Evolutionary conservation across 2,329 filamentous ascomycete species (phyloP).

Genomic region (Colletotrichum siamense): DNA sequence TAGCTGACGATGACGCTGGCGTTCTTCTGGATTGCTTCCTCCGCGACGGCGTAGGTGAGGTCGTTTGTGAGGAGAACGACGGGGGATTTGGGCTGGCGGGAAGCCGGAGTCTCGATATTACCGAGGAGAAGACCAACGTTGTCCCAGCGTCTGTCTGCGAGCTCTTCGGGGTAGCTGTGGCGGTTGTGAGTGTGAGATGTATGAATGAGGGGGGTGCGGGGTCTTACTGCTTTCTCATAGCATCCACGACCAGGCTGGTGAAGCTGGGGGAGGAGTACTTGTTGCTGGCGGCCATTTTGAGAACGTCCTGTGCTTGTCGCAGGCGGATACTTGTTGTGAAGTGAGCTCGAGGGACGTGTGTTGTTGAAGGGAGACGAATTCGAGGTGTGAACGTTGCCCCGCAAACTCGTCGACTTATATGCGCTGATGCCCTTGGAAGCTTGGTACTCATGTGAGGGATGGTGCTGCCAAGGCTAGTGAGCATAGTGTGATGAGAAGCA

Average conservation of each 20-base stretch:
- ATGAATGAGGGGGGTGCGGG: neutral
- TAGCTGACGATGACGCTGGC: constrained; percentile 88
- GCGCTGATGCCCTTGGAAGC: constrained; percentile 8
- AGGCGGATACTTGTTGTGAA: neutral
- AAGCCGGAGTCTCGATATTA: constrained; percentile 40
- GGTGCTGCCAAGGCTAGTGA: neutral
- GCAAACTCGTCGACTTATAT: constrained; percentile 19
- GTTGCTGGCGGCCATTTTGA: constrained; percentile 2
- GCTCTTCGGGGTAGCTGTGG: constrained; percentile 80
- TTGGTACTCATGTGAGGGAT: neutral
- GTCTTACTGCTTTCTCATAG: constrained; percentile 80
- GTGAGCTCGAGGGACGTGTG: neutral
- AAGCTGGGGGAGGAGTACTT: constrained; percentile 38
- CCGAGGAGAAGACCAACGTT: constrained; percentile 85
- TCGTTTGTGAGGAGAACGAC: constrained; percentile 77
- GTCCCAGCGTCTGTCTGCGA: constrained; percentile 92
- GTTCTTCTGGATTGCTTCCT: constrained; percentile 82
- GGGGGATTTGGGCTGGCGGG: constrained; percentile 30
- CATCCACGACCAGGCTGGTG: constrained; percentile 69
- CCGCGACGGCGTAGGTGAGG: constrained; percentile 84
- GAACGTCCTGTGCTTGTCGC: neutral
- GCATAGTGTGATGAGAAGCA: neutral
- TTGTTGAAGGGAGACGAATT: neutral
- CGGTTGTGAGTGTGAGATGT: neutral
- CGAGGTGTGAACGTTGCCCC: neutral